A percentile compares a stretch with the other conserved stretches of the same genome.
phyloP scores from a whole-genome alignment of 306 rosid species.

The Pachyrhizus erosus region DNA sequence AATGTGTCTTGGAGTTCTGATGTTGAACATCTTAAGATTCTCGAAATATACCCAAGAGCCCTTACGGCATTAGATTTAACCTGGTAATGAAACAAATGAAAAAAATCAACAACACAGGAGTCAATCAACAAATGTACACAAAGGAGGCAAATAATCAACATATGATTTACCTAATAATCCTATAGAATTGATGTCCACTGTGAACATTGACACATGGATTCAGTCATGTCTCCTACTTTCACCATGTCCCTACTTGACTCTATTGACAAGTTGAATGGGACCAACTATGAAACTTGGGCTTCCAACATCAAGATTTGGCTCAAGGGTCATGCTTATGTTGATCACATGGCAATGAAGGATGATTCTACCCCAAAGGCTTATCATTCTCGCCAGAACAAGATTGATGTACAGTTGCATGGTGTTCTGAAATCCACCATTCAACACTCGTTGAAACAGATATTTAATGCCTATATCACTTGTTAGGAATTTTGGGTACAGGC shows the following conservation, averaged over 20 bases:
- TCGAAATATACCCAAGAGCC: slow-evolving; percentile 96
- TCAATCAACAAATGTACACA: not conserved
- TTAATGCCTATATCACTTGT: not conserved
- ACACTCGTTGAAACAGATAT: not conserved
- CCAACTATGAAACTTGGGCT: not conserved
- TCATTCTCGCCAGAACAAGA: not conserved
- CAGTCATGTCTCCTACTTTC: too few relatives aligned
- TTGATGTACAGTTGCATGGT: not conserved
- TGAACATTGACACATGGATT: too few relatives aligned
- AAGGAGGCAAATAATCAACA: slow-evolving; percentile 6
- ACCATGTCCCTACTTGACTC: not conserved
- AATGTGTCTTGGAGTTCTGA: slow-evolving; percentile 47
- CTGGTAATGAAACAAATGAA: slow-evolving; percentile 50
- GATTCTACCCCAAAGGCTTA: not conserved
- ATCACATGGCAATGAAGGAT: not conserved
- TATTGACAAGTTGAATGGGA: not conserved
- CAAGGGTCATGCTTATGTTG: not conserved
- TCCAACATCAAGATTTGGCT: not conserved
- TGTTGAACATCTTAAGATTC: slow-evolving; percentile 65
- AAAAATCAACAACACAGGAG: slow-evolving; percentile 19
- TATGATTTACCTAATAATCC: slow-evolving; percentile 18
- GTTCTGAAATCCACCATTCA: not conserved
- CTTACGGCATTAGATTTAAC: slow-evolving; percentile 98
- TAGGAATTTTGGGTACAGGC: not conserved
- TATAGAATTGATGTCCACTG: not conserved